Evolutionary conservation across 2,329 filamentous ascomycete genomes (phyloP).

Genomic region (Niveomyces coronatus): DNA sequence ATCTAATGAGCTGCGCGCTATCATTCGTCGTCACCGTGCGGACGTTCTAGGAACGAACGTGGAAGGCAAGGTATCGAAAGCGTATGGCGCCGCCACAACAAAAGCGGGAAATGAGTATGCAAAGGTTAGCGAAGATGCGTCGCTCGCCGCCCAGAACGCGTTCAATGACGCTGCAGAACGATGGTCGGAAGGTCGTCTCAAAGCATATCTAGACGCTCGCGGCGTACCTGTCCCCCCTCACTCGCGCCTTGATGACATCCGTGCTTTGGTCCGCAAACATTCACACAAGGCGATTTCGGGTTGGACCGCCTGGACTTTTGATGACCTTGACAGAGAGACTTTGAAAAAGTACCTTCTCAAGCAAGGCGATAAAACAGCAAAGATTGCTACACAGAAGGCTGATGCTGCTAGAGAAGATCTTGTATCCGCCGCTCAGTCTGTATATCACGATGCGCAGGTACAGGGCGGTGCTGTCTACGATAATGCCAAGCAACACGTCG

Average conservation of each 20-base stretch:
- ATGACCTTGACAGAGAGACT: slow-evolving; percentile 64
- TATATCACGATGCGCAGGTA: slow-evolving; percentile 48
- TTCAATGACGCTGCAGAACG: slow-evolving; percentile 51
- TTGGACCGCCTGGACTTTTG: slow-evolving; percentile 68
- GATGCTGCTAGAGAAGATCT: slow-evolving; percentile 64
- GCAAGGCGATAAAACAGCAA: slow-evolving; percentile 43
- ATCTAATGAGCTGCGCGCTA: slow-evolving; percentile 77
- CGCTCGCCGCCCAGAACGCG: slow-evolving; percentile 50
- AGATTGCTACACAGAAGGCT: slow-evolving; percentile 51
- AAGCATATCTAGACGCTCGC: slow-evolving; percentile 67
- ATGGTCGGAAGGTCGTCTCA: slow-evolving; percentile 70
- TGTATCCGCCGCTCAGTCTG: slow-evolving; percentile 51
- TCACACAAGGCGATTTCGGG: slow-evolving; percentile 58
- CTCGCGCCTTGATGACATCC: slow-evolving; percentile 61
- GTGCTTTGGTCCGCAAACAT: slow-evolving; percentile 64
- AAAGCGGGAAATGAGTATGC: slow-evolving; percentile 68
- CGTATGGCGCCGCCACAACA: slow-evolving; percentile 62
- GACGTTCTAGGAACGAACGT: slow-evolving; percentile 58
- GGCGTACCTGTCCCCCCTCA: slow-evolving; percentile 64
- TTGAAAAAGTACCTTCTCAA: slow-evolving; percentile 47
- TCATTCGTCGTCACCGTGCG: slow-evolving; percentile 80
- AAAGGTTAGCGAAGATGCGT: slow-evolving; percentile 60
- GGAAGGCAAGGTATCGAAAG: slow-evolving; percentile 44
- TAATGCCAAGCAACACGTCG: slow-evolving; percentile 60
- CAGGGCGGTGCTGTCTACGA: slow-evolving; percentile 50